Base-by-base conservation (phyloP, 352 stramenopile genomes). In the Achlya hypogyna region DNA sequence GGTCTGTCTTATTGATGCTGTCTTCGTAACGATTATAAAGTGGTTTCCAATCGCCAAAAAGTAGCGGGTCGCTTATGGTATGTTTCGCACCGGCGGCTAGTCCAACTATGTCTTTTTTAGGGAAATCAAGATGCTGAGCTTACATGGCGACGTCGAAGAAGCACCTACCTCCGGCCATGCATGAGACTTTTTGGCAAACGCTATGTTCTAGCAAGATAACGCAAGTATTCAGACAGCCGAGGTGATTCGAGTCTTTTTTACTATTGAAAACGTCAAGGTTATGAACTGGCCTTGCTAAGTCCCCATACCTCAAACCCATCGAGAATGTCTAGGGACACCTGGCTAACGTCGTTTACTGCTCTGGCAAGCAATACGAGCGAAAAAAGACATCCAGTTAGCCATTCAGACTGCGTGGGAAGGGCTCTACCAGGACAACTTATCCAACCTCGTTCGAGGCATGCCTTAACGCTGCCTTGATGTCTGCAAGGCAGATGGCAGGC, bases 291-390 rank as follows among this genome's bases (percentile, higher is more conserved):
- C 35, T n/a, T 2, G 43, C 59, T 9, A 18, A n/a, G 6, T 53
- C 16, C 27, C 59, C 59, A 25, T 35, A 66, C 43, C 40, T 66
- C 6, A 66, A 66, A 28, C n/a, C 59, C 12, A 66, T 66, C 34
- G 59, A 54, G n/a, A 66, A 66, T 58, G 59, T 66, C 10, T 66
- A 40, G 59, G 59, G 59, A 20, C 12, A 28, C 23, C 31, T 66
- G 6, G 59, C 59, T 2, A 35, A 43, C 2, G 23, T 18, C 16
- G 59, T 66, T n/a, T 58, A 66, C 25, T 35, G 5, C 12, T 25
- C 28, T 60, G 59, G 59, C 10, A 40, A 23, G 28, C 40, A 66
- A 40, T 58, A 29, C 43, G 16, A 27, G 45, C 14, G 12, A 31
- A 47, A 32, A 20, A 27, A 0, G 35, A 66, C 4, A 20, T 66